Evolutionary conservation across 2,329 filamentous ascomycete genomes (phyloP), one percentile per base, ranked within the genome.

Genomic region (Verticillium longisporum): DNA sequence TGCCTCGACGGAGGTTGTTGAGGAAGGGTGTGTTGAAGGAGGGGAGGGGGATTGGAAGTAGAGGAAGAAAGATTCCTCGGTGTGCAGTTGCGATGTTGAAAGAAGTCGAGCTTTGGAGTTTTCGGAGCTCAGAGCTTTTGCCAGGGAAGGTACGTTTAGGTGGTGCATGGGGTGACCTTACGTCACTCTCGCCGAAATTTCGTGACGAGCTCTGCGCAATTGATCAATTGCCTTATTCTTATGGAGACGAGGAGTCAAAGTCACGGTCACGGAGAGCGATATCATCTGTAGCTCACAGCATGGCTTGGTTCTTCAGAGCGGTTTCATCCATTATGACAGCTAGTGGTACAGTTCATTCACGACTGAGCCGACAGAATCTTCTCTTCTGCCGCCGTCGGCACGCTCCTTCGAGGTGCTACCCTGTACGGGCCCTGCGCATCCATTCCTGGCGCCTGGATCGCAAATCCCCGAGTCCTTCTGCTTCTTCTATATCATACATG

Each of bases 401-500:
- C 41, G 41, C 41, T 50, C 41, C 41, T 4, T 4, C 4, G 21
- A 18, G 9, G 18, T 50, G 41, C 41, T 50, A 50, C 41, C 41
- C 41, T 21, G 21, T 18, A 50, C 41, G 21, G 41, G 41, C 41
- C 41, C 10, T 18, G 41, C 41, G 41, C 41, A 18, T n/a, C 26
- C n/a, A n/a, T 50, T 15, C 18, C n/a, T 7, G 41, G 41, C 41
- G 41, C 41, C 9, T 13, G 41, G n/a, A 11, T 50, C 9, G 6
- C 18, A 18, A n/a, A 18, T 50, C 41, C 21, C 41, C 18, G 26
- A 50, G 41, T 26, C 37, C 37, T 41, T 26, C 41, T 50, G 7
- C 41, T 21, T 11, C 41, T 50, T 50, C 18, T 50, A 15, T 45
- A 32, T 58, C 56, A 45, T 65, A 64, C 56, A 57, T 50, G 60